Percentiles rank a stretch among this genome's conserved stretches.
Conservation (phyloP, 2,329 filamentous ascomycete species). For the Nemania sp. region DNA sequence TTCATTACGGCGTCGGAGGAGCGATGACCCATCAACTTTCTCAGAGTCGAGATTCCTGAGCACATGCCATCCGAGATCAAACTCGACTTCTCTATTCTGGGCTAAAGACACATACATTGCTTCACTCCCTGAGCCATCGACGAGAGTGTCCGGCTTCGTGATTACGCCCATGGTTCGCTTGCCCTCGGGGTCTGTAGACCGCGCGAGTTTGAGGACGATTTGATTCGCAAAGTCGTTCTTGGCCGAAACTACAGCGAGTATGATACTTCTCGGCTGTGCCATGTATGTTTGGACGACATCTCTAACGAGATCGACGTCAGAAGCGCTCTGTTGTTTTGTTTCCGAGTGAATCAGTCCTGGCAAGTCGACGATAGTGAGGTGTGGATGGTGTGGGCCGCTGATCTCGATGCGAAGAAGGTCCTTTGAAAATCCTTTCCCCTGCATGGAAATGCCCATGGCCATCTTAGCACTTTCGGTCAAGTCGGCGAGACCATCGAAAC, state of each 20-base stretch:
- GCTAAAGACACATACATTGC: constrained; percentile 56
- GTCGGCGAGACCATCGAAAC: constrained; percentile 49
- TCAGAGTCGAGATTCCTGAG: constrained; percentile 61
- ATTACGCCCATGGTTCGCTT: constrained; percentile 62
- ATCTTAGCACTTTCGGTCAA: constrained; percentile 57
- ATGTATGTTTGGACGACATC: constrained; percentile 68
- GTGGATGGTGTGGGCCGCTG: constrained; percentile 59
- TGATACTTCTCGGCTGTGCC: constrained; percentile 66
- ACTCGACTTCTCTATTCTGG: constrained; percentile 59
- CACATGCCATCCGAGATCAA: constrained; percentile 66
- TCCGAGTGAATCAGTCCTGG: constrained; percentile 66
- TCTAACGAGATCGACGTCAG: constrained; percentile 59
- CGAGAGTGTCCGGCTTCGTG: constrained; percentile 61
- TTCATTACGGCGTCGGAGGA: constrained; percentile 52
- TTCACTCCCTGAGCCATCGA: constrained; percentile 56
- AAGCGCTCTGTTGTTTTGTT: constrained; percentile 59
- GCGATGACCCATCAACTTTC: constrained; percentile 46
- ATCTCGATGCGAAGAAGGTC: constrained; percentile 63
- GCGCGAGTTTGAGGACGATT: constrained; percentile 63
- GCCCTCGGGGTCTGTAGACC: constrained; percentile 51
- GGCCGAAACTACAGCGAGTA: constrained; percentile 69
- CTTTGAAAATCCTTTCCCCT: constrained; percentile 56
- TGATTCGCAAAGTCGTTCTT: constrained; percentile 71
- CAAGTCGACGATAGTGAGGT: constrained; percentile 70
- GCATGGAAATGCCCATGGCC: constrained; percentile 62